These are phyloP conservation scores for Chrysanthemum lavandulifolium DNA, from an alignment of 129 eudicot species.

Conservation along the genomic window DNA sequence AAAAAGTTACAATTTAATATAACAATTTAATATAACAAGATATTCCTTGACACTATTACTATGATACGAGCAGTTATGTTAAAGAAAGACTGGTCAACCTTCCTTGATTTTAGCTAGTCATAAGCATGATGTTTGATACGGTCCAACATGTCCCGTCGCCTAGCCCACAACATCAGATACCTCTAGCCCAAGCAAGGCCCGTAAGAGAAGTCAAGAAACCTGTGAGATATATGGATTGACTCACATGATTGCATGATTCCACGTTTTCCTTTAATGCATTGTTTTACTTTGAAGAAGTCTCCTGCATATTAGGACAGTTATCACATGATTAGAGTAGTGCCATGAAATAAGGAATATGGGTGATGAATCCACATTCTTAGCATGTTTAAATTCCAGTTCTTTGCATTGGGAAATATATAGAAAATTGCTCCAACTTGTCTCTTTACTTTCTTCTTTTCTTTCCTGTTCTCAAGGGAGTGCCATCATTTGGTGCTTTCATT, in stretches of 20 bases:
- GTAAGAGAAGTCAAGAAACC: background rate
- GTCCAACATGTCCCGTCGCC: background rate
- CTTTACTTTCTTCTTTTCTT: background rate
- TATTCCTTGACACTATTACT: no score
- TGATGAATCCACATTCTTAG: no score
- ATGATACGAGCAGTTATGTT: no score
- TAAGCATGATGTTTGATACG: background rate
- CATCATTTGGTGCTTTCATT: constrained; percentile 6
- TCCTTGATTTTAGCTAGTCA: no score
- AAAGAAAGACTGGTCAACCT: no score
- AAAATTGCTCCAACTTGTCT: background rate
- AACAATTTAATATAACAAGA: no score
- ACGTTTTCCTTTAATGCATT: background rate
- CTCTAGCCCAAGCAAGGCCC: background rate
- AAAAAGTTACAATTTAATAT: no score
- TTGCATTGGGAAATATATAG: background rate
- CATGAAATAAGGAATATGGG: no score
- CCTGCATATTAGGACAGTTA: no score
- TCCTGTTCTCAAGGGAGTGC: background rate
- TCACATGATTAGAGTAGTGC: no score
- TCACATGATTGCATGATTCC: background rate
- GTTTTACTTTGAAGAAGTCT: no score
- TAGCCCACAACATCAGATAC: background rate
- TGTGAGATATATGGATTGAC: background rate
- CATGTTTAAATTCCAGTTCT: no score